Evolutionary conservation across 1,284 basidiomycete genomes (phyloP), one percentile per base, ranked within the genome.

Genomic region (Cutaneotrichosporon cavernicola): DNA sequence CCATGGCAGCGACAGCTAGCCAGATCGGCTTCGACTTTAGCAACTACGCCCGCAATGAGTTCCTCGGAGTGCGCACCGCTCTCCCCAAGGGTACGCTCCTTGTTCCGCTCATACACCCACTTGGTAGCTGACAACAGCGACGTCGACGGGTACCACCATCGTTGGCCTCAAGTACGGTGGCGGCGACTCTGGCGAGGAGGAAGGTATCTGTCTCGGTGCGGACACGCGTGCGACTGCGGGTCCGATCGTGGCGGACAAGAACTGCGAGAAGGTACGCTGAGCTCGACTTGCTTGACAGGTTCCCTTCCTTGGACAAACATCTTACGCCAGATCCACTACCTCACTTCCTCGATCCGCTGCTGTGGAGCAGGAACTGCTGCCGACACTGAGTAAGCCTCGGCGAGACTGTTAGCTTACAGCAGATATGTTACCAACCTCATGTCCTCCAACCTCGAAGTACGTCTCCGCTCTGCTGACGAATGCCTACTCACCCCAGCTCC

Each of bases 361-460:
- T 98, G 96, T 78, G 97, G 97, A 76, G 97, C 97, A 4, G 96
- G 97, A 64, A 99, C 97, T 4, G 96, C 97, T 26, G 96, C 96
- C 13, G 96, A 98, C 78, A 97, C 95, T 0, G 96, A 98, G 81
- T 80, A 56, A 70, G 78, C 43, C 18, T 3, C 26, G 6, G 2
- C 8, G 30, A n/a, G 7, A 30, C 30, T 9, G 18, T 10, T 5
- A 46, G 58, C 67, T 68, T 18, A 68, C 62, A 21, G 11, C 59
- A 79, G 78, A 75, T 97, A 96, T 78, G 91, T 90, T 14, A 95
- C 94, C 58, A 91, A 91, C 26, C 85, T 93, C 75, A 96, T 97
- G 74, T 91, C 91, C 0, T 93, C 90, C 40, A 96, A 96, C 81
- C 90, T 97, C 80, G 91, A 94, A 65, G 77, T 80, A 55, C 63